Evolutionary conservation across 1,284 basidiomycete genomes (phyloP).

Genomic region (Fomitiporia mediterranea): DNA sequence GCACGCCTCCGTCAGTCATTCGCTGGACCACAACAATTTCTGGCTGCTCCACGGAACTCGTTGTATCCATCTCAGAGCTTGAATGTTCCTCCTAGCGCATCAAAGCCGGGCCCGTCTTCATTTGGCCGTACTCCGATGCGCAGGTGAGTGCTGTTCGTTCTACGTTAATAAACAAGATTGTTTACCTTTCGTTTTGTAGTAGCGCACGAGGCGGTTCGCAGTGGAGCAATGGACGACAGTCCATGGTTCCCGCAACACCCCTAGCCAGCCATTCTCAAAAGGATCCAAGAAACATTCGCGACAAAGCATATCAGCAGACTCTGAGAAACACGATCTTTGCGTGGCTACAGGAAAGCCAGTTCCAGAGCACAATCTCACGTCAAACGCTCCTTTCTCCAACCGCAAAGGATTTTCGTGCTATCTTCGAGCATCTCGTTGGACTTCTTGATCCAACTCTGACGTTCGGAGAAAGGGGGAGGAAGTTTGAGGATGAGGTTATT

Average conservation of each 20-base stretch:
- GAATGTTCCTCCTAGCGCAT: constrained; percentile 65
- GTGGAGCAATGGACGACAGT: constrained; percentile 46
- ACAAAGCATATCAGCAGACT: constrained; percentile 62
- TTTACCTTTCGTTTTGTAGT: constrained; percentile 30
- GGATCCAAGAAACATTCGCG: constrained; percentile 73
- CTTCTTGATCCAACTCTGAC: constrained; percentile 65
- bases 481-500: constrained; percentile 79
- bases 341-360: constrained; percentile 60
- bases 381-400: constrained; percentile 70
- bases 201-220: constrained; percentile 64
- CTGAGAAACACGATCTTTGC: constrained; percentile 71
- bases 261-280: constrained; percentile 49
- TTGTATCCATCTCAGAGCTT: constrained; percentile 60
- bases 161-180: background rate
- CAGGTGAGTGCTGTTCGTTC: constrained; percentile 43
- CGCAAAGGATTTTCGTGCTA: constrained; percentile 74
- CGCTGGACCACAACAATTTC: constrained; percentile 52
- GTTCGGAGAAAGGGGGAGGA: constrained; percentile 48
- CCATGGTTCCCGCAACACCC: constrained; percentile 39
- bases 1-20: constrained; percentile 59
- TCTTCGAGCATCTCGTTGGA: constrained; percentile 76
- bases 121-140: constrained; percentile 73
- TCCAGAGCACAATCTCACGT: constrained; percentile 52
- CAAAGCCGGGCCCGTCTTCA: constrained; percentile 44
- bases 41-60: constrained; percentile 54